phyloP scores from a whole-genome alignment of 352 stramenopile species.

The Globisporangium solare region DNA sequence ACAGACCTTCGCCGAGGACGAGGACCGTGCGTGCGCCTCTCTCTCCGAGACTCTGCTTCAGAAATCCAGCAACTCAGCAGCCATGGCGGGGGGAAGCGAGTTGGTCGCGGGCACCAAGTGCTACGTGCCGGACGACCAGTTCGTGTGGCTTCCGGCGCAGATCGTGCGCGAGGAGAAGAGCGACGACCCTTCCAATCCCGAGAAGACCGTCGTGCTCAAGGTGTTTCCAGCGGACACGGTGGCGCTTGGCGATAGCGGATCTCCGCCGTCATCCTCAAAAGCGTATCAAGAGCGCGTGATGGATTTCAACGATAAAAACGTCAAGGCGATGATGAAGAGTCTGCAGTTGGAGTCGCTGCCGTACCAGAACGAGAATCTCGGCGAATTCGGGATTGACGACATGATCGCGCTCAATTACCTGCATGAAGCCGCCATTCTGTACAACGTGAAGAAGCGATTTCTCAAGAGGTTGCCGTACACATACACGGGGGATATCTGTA shows the following conservation, averaged over 20 bases:
- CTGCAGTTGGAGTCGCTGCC: constrained; percentile 69
- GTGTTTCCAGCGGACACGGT: constrained; percentile 30
- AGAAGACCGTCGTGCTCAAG: constrained; percentile 55
- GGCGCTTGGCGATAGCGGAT: constrained; percentile 8
- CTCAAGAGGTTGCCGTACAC: constrained; percentile 91
- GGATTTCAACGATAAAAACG: constrained; percentile 70
- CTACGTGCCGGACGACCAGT: constrained; percentile 76
- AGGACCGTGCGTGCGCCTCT: background rate
- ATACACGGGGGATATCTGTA: constrained; percentile 95
- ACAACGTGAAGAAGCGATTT: constrained; percentile 88
- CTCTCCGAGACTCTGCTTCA: no score
- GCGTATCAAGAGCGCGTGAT: constrained; percentile 41
- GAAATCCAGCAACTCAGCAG: background rate
- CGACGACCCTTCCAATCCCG: constrained; percentile 40
- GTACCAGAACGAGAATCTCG: constrained; percentile 75
- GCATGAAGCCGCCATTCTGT: constrained; percentile 89
- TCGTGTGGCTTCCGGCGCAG: constrained; percentile 74
- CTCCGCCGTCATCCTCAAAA: constrained; percentile 21
- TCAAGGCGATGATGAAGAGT: constrained; percentile 52
- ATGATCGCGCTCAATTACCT: constrained; percentile 88
- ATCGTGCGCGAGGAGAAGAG: constrained; percentile 61
- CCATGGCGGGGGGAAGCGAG: constrained; percentile 11
- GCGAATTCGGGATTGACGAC: constrained; percentile 62
- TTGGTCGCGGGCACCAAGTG: constrained; percentile 56
- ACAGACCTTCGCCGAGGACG: no score